These are phyloP conservation scores for Suillus fuscotomentosus DNA, from an alignment of 768 basidiomycete genomes.

Conservation along the genomic window DNA sequence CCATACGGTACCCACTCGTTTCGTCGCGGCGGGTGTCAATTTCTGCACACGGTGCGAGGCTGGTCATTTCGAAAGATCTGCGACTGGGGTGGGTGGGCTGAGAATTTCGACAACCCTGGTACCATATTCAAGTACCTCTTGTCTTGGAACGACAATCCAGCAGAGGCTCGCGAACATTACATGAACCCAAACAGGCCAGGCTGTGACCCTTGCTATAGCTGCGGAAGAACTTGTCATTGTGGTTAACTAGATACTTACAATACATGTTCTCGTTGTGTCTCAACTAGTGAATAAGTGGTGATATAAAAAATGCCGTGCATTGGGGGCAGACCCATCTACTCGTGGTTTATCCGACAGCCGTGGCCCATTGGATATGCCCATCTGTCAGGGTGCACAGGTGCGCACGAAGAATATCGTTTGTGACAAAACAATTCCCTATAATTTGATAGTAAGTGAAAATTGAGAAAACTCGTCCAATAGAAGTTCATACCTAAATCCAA, in stretches of 20 bases:
- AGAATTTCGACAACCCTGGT: conserved; percentile 33
- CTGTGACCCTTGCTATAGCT: conserved; percentile 22
- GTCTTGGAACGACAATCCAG: conserved; percentile 40
- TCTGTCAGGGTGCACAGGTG: too few relatives aligned
- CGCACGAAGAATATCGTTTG: too few relatives aligned
- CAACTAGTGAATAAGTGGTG: too few relatives aligned
- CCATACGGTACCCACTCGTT: conserved; percentile 33
- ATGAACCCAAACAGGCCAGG: conserved; percentile 31
- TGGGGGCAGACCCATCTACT: too few relatives aligned
- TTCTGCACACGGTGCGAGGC: conserved; percentile 24
- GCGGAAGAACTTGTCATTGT: conserved; percentile 33
- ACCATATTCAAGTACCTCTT: conserved; percentile 44
- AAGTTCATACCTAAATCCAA: too few relatives aligned
- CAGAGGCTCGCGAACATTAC: conserved; percentile 32
- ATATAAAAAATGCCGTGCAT: too few relatives aligned
- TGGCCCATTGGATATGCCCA: too few relatives aligned
- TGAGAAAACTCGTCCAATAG: too few relatives aligned
- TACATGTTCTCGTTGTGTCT: too few relatives aligned
- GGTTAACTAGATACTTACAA: conserved; percentile 11
- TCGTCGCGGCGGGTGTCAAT: conserved; percentile 39
- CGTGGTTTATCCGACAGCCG: too few relatives aligned
- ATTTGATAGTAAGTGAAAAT: too few relatives aligned
- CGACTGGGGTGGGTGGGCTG: conserved; percentile 45
- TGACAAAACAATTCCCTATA: too few relatives aligned
- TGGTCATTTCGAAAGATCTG: conserved; percentile 41